phyloP scores from a whole-genome alignment of 148 eudicot genomes.

The Gaultheria prostrata region DNA sequence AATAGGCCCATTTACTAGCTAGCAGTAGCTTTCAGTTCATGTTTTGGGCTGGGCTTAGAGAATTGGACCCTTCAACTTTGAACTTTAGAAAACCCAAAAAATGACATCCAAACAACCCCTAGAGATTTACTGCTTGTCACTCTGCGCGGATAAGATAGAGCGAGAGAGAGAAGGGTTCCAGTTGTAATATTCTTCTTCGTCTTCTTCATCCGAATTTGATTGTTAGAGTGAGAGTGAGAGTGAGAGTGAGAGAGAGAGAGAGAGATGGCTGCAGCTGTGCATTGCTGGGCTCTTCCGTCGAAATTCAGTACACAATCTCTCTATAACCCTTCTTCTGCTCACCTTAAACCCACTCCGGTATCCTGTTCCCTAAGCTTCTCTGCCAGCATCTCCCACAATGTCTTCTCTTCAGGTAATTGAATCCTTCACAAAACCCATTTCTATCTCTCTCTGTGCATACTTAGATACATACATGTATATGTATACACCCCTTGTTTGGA shows the following conservation, averaged over 20 bases:
- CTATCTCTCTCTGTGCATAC: background rate
- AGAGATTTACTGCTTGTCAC: background rate
- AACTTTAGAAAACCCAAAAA: background rate
- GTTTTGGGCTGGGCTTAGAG: background rate
- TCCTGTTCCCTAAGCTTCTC: conserved; percentile 56
- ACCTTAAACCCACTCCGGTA: conserved; percentile 16
- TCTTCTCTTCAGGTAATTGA: conserved; percentile 57
- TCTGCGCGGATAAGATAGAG: conserved; percentile 20
- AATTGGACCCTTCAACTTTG: background rate
- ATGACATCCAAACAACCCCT: conserved; percentile 13
- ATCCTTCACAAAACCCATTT: background rate
- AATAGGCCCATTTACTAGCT: background rate
- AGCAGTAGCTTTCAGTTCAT: background rate
- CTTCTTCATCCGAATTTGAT: background rate
- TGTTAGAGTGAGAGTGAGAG: conserved; percentile 7
- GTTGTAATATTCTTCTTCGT: no score
- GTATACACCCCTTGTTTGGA: background rate
- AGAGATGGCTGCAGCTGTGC: conserved; percentile 19
- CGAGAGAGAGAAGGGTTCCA: background rate
- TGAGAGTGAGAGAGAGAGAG: conserved; percentile 14
- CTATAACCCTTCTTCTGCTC: conserved; percentile 24
- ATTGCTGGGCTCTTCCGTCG: conserved; percentile 38
- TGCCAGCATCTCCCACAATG: conserved; percentile 32
- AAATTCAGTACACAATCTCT: conserved; percentile 43
- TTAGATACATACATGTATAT: background rate